Base-by-base conservation (phyloP, 2,329 filamentous ascomycete species). In the Pleurostoma richardsiae region DNA sequence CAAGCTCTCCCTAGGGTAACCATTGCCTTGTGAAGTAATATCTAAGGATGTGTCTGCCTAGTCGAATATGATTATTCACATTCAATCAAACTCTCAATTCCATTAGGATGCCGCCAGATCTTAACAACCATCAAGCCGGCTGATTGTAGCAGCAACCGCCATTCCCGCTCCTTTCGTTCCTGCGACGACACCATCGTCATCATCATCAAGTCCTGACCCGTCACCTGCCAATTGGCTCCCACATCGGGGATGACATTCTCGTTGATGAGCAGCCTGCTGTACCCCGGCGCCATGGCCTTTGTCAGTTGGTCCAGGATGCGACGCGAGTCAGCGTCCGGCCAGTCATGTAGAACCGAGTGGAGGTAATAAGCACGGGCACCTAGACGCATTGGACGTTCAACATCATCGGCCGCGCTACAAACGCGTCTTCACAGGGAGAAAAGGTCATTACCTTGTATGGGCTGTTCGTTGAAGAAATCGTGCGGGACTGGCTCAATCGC, bases 261-360 rank as follows among this genome's bases (percentile, higher is more conserved):
- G 40, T 59, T 58, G 29, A 68, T 59, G 5, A 68, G 51, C 7
- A 68, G 42, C 49, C 53, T 59, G 49, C 57, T 62, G 47, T 67
- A 65, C 0, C 63, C 62, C 0, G 59, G 61, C 43, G 51, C 62
- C 63, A 68, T 65, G 5, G 49, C 52, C 7, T 46, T 43, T 29
- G 52, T 49, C 19, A 61, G 50, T n/a, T 53, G 49, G 1, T 8
- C 30, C 2, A 64, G 48, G n/a, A 65, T 65, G 29, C 49, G 42
- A 19, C 48, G 33, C 26, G 55, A 59, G 27, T 51, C 45, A 10
- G 53, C 53, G 40, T 64, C 56, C 3, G 57, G 49, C 60, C 61
- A 65, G 48, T 64, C 56, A 47, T 63, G 61, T 29, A 61, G 52
- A 10, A 61, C 50, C 19, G 51, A 52, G 40, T 56, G 55, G 42